Base-by-base conservation (phyloP, 2,329 filamentous ascomycete species). In the Fusarium tricinctum region DNA sequence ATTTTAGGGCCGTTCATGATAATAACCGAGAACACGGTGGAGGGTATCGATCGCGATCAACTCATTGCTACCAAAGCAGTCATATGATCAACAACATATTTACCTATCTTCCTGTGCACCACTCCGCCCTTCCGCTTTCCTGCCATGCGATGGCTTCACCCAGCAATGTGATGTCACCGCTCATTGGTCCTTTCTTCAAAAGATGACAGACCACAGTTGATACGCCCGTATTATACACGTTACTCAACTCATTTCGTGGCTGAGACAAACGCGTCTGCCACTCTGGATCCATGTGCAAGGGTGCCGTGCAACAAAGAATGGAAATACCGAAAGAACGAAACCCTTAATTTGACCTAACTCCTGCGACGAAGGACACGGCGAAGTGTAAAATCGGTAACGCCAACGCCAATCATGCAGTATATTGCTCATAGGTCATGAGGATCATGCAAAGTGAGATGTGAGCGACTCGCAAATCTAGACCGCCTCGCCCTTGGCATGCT, bases 391-490 rank as follows among this genome's bases (percentile, higher is more conserved):
- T 33, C 14, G 22, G 28, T n/a, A 38, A 17, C 17, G 15, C 15
- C 19, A 53, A 22, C 44, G 30, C 12, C 22, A 38, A 47, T 46
- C 48, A 47, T 52, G 56, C 56, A 54, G 47, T 30, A 20, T 30
- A 19, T 45, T 23, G 22, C 52, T 38, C 20, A 17, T 15, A 38
- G 39, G 32, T 49, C 20, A 39, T 45, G 50, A 47, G 39, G 26
- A 23, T 46, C 33, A 33, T 51, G 49, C 46, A 58, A 39, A 51
- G 30, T 66, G 48, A 48, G 23, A 57, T 67, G 26, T 49, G 38
- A 63, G 45, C 30, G 55, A 44, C 26, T 35, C 30, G 32, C 22
- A 42, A 42, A 44, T 68, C 59, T n/a, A 47, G 59, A 68, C 55
- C 61, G 14, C 40, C 12, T 50, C 35, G n/a, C 49, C n/a, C 23